A percentile compares a stretch with the other conserved stretches of the same genome.
These are phyloP conservation scores for Mytilinidion resinicola DNA, from an alignment of 495 filamentous ascomycete species.

Conservation along the genomic window DNA sequence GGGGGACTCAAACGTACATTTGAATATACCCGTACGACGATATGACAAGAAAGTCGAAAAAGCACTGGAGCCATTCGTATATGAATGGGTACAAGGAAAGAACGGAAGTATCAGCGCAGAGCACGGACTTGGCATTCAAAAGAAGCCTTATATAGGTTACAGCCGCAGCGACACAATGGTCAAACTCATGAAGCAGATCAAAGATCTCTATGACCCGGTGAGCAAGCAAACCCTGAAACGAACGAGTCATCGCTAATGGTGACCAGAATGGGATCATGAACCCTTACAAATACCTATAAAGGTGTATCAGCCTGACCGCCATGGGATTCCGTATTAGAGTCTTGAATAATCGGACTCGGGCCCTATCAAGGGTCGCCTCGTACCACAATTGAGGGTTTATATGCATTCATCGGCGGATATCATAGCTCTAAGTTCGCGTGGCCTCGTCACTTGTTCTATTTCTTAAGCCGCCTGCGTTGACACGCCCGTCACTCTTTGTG, in stretches of 20 bases:
- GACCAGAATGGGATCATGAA: slow-evolving; percentile 77
- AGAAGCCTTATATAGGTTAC: slow-evolving; percentile 91
- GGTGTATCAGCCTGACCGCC: too few relatives aligned
- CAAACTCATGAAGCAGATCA: slow-evolving; percentile 86
- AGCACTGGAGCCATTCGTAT: slow-evolving; percentile 87
- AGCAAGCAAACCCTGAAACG: slow-evolving; percentile 35
- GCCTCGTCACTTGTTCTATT: too few relatives aligned
- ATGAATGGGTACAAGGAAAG: slow-evolving; percentile 85
- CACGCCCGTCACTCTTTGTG: too few relatives aligned
- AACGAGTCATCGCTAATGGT: slow-evolving; percentile 21
- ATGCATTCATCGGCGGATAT: too few relatives aligned
- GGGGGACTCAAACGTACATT: slow-evolving; percentile 90
- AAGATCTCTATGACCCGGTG: slow-evolving; percentile 85
- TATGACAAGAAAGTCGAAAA: slow-evolving; percentile 89
- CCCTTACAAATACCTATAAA: slow-evolving; percentile 61
- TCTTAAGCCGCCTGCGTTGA: too few relatives aligned
- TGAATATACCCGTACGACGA: slow-evolving; percentile 74
- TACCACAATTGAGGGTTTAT: too few relatives aligned
- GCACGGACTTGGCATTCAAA: slow-evolving; percentile 88
- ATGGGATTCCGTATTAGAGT: too few relatives aligned
- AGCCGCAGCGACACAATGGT: slow-evolving; percentile 82
- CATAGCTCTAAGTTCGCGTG: too few relatives aligned
- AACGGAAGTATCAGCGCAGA: slow-evolving; percentile 93
- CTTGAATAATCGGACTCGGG: too few relatives aligned
- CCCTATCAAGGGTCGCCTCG: too few relatives aligned